These are phyloP conservation scores for Salix caprea DNA, from an alignment of 345 rosid species.

Conservation along the genomic window DNA sequence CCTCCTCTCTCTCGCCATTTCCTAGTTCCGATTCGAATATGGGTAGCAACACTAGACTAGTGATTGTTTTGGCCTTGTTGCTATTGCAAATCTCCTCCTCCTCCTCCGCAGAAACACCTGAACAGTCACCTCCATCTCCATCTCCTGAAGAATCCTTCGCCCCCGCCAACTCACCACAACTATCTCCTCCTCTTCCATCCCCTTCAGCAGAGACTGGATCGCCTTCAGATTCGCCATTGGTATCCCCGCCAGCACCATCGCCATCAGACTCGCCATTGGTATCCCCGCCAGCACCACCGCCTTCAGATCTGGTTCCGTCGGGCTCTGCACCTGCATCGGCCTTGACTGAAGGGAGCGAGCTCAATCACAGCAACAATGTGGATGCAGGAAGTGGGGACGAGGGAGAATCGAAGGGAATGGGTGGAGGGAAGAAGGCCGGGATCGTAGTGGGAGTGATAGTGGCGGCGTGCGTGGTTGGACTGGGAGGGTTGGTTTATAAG, in stretches of 20 bases:
- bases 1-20: not conserved
- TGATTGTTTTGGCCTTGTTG: not conserved
- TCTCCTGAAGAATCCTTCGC: not conserved
- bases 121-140: slow-evolving; percentile 1
- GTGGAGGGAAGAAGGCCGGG: slow-evolving; percentile 62
- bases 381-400: slow-evolving; percentile 18
- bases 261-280: slow-evolving; percentile 16
- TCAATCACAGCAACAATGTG: slow-evolving; percentile 28
- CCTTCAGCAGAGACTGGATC: slow-evolving; percentile 15
- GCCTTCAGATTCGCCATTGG: slow-evolving; percentile 16
- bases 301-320: slow-evolving; percentile 23
- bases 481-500: slow-evolving; percentile 53
- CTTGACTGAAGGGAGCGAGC: slow-evolving; percentile 21
- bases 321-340: slow-evolving; percentile 25
- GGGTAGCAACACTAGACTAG: not conserved
- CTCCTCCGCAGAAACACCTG: slow-evolving; percentile 12
- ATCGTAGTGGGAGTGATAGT: slow-evolving; percentile 44
- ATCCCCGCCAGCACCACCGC: slow-evolving; percentile 30
- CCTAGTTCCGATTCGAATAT: not conserved
- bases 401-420: slow-evolving; percentile 25
- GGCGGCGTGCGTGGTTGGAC: slow-evolving; percentile 44
- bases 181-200: slow-evolving; percentile 18
- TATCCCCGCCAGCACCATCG: slow-evolving; percentile 29
- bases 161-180: not conserved
- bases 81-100: not conserved